Evolutionary conservation across 2,329 filamentous ascomycete species (phyloP).

Genomic region (Cryphonectria nitschkei): DNA sequence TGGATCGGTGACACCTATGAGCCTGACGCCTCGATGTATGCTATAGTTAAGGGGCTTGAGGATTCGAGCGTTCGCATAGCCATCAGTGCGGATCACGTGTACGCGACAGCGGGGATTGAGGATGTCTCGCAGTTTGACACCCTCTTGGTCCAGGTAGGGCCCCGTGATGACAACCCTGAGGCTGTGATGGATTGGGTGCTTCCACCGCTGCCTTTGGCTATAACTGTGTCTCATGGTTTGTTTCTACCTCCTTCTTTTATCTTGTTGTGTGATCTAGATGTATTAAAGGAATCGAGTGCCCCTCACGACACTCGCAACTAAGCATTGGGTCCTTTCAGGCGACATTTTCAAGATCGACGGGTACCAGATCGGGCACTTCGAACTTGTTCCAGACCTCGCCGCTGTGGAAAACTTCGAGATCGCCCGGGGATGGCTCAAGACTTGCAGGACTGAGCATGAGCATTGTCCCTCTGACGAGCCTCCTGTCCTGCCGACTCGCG

Average conservation of each 20-base stretch:
- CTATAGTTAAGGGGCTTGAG: not conserved
- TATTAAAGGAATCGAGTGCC: not conserved
- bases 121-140: not conserved
- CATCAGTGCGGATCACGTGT: not conserved
- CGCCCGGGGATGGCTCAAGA: not conserved
- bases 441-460: not conserved
- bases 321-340: not conserved
- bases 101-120: not conserved
- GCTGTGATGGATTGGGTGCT: slow-evolving; percentile 2
- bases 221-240: not conserved
- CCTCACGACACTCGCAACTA: not conserved
- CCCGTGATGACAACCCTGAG: not conserved
- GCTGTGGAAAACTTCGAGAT: slow-evolving; percentile 3
- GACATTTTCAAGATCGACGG: not conserved
- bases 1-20: not conserved
- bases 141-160: slow-evolving; percentile 8
- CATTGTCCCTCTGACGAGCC: not conserved
- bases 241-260: not conserved
- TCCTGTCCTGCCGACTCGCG: slow-evolving; percentile 5
- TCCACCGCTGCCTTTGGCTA: not conserved
- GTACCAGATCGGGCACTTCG: not conserved
- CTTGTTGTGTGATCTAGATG: not conserved
- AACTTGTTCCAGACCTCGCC: not conserved
- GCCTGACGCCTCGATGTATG: not conserved
- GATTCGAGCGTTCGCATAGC: not conserved